These are phyloP conservation scores for Perkinsus olseni DNA, from an alignment of 169 alveolate genomes.

Conservation along the genomic window DNA sequence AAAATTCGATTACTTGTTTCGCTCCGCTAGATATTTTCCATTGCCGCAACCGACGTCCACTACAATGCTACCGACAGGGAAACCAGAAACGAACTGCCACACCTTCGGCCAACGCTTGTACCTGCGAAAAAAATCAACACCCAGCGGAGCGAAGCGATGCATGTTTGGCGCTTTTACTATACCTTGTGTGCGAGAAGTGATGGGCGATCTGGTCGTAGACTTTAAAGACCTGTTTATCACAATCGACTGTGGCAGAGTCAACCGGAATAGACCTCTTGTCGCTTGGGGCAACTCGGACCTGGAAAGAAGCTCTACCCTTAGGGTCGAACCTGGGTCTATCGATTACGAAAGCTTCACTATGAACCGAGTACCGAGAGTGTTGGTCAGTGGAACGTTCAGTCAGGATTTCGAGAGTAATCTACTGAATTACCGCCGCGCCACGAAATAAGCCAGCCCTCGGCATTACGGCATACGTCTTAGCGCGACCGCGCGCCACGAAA, in stretches of 20 bases:
- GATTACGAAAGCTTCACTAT: too few relatives aligned
- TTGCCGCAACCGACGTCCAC: slow-evolving; percentile 36
- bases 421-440: background rate
- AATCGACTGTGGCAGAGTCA: background rate
- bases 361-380: too few relatives aligned
- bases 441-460: background rate
- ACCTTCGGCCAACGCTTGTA: slow-evolving; percentile 33
- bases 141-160: background rate
- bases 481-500: too few relatives aligned
- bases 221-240: slow-evolving; percentile 22
- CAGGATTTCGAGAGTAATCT: too few relatives aligned
- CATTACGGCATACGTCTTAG: too few relatives aligned
- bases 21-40: slow-evolving; percentile 27
- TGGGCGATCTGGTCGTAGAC: slow-evolving; percentile 33
- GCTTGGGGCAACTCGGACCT: background rate
- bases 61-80: slow-evolving; percentile 21
- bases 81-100: slow-evolving; percentile 19
- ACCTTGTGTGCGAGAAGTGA: slow-evolving; percentile 27
- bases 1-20: slow-evolving; percentile 13
- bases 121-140: background rate
- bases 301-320: background rate
- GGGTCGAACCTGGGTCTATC: too few relatives aligned
- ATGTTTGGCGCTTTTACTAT: background rate
- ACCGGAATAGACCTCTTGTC: background rate
- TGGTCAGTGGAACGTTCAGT: too few relatives aligned